Conservation (phyloP, 2,329 filamentous ascomycete species). For the Tolypocladium inflatum region DNA sequence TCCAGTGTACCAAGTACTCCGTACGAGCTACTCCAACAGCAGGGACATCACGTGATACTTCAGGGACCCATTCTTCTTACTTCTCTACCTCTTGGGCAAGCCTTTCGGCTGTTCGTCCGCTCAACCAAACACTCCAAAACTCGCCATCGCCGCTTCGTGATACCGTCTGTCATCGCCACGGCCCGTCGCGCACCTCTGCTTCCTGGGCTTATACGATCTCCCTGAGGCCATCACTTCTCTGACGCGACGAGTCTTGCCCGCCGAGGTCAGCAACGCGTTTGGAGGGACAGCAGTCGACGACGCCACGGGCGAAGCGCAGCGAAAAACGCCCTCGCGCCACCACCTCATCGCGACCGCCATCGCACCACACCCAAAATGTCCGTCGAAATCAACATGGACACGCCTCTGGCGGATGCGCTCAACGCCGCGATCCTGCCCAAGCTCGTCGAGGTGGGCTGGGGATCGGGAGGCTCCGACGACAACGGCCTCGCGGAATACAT, state of each 20-base stretch:
- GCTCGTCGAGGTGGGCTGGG: constrained; percentile 89
- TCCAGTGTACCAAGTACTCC: too few relatives aligned
- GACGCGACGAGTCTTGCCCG: neutral
- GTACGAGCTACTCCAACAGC: too few relatives aligned
- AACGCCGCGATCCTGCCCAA: constrained; percentile 80
- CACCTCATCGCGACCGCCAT: neutral
- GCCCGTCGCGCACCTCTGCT: neutral
- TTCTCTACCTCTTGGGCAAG: neutral
- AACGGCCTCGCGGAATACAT: constrained; percentile 91
- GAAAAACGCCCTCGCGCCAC: neutral
- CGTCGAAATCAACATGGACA: constrained; percentile 65
- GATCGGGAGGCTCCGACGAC: constrained; percentile 65
- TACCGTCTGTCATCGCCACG: neutral
- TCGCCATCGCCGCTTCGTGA: neutral
- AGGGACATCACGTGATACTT: neutral
- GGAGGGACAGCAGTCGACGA: constrained; percentile 2
- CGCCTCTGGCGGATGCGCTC: constrained; percentile 77
- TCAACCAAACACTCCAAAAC: neutral
- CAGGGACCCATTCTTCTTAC: neutral
- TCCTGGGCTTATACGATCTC: neutral
- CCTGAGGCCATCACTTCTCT: neutral
- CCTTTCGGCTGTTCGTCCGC: neutral
- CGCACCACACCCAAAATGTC: constrained; percentile 49
- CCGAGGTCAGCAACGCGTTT: constrained; percentile 1
- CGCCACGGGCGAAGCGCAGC: constrained; percentile 5